phyloP scores from a whole-genome alignment of 1,284 basidiomycete species.

The Leccinum subrobustum region DNA sequence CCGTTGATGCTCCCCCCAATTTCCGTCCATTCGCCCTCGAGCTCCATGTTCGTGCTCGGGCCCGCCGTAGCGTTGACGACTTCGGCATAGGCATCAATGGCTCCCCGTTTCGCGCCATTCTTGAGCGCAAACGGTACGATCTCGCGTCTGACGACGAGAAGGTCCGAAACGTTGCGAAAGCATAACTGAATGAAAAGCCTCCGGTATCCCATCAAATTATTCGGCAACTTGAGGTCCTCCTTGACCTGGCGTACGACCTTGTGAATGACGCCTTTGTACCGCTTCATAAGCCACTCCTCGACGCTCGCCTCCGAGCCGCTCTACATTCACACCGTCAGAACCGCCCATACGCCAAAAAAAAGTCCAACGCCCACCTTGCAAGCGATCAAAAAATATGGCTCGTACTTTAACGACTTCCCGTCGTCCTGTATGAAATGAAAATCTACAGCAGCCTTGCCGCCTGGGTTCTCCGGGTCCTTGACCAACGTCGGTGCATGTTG shows the following conservation, averaged over 20 bases:
- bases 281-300: constrained; percentile 95
- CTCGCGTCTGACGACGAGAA: constrained; percentile 86
- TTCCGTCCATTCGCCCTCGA: constrained; percentile 67
- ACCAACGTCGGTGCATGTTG: constrained; percentile 97
- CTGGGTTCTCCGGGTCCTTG: constrained; percentile 78
- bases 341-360: constrained; percentile 1
- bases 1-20: constrained; percentile 42
- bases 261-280: constrained; percentile 85
- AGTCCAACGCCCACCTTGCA: constrained; percentile 66
- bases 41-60: constrained; percentile 56
- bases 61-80: constrained; percentile 81
- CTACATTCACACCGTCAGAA: constrained; percentile 39
- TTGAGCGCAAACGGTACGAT: constrained; percentile 86
- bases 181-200: constrained; percentile 87
- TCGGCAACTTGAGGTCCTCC: constrained; percentile 94
- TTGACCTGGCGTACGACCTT: constrained; percentile 83
- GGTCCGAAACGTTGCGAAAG: constrained; percentile 92
- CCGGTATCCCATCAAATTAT: constrained; percentile 92
- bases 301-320: constrained; percentile 85
- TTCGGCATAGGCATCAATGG: constrained; percentile 97
- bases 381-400: constrained; percentile 93
- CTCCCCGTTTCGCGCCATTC: constrained; percentile 92
- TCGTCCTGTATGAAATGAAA: constrained; percentile 99
- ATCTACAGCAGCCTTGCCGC: constrained; percentile 89
- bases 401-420: constrained; percentile 95